Conservation (phyloP, 2,329 filamentous ascomycete genomes). For the Arthroderma uncinatum region DNA sequence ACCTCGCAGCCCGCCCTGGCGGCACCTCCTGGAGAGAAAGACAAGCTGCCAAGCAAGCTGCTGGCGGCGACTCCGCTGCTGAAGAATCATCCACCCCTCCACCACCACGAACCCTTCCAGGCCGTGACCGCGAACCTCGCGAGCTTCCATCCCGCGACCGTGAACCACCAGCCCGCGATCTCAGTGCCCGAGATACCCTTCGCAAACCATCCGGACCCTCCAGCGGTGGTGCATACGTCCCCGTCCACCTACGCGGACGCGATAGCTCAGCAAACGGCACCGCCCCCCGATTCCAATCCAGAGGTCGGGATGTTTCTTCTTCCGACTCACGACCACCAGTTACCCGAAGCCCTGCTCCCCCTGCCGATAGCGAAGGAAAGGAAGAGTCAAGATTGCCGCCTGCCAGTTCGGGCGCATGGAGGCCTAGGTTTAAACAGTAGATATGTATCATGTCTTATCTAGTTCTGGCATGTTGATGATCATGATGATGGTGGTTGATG, state of each 20-base stretch:
- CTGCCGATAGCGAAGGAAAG: slow-evolving; percentile 9
- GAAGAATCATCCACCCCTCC: slow-evolving; percentile 19
- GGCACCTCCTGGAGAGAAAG: slow-evolving; percentile 48
- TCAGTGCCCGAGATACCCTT: neutral
- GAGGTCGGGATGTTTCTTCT: neutral
- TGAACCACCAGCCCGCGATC: neutral
- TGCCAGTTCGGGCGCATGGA: slow-evolving; percentile 12
- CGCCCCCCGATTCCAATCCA: neutral
- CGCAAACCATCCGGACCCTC: slow-evolving; percentile 1
- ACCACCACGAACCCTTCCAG: slow-evolving; percentile 4
- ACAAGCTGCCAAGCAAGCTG: slow-evolving; percentile 40
- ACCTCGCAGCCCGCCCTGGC: slow-evolving; percentile 41
- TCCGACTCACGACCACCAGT: slow-evolving; percentile 7
- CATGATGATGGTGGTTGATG: slow-evolving; percentile 1
- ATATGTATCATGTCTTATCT: slow-evolving; percentile 4
- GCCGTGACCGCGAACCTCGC: slow-evolving; percentile 4
- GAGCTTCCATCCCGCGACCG: slow-evolving; percentile 5
- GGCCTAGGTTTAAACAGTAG: slow-evolving; percentile 12
- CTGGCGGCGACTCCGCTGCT: slow-evolving; percentile 19
- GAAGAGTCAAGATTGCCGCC: slow-evolving; percentile 6
- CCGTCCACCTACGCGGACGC: slow-evolving; percentile 12
- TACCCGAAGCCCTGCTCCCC: slow-evolving; percentile 9
- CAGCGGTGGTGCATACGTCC: slow-evolving; percentile 12
- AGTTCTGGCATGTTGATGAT: neutral
- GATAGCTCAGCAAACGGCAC: slow-evolving; percentile 8